Evolutionary conservation across 352 stramenopile species (phyloP).

Genomic region (Sclerospora graminicola): DNA sequence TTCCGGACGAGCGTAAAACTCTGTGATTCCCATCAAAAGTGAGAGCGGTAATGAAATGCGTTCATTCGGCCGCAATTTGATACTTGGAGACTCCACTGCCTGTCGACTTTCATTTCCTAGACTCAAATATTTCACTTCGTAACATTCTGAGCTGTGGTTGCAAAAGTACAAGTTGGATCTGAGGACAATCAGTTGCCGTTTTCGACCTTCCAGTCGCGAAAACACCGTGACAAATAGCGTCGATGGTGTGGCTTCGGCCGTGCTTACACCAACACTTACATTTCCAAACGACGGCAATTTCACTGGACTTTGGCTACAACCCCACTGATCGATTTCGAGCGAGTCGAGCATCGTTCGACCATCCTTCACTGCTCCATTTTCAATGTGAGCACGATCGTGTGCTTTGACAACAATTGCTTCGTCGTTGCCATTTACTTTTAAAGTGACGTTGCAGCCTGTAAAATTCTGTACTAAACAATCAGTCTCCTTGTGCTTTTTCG

Average conservation of each 20-base stretch:
- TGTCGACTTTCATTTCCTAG: conserved; percentile 37
- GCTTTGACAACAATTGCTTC: conserved; percentile 30
- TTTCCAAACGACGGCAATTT: conserved; percentile 49
- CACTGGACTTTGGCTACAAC: conserved; percentile 22
- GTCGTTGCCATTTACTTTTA: conserved; percentile 42
- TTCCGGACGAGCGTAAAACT: conserved; percentile 64
- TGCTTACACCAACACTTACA: conserved; percentile 45
- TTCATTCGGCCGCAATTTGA: conserved; percentile 49
- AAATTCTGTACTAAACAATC: conserved; percentile 68
- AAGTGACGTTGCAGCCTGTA: conserved; percentile 44
- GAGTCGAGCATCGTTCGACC: conserved; percentile 30
- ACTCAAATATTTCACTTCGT: conserved; percentile 66
- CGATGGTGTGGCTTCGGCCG: conserved; percentile 18
- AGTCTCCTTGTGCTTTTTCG: conserved; percentile 26
- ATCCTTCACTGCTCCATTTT: conserved; percentile 28
- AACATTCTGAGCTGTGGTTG: conserved; percentile 67
- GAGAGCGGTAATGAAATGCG: conserved; percentile 55
- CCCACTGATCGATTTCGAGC: conserved; percentile 56
- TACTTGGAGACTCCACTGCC: conserved; percentile 44
- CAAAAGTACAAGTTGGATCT: conserved; percentile 76
- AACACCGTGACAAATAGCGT: conserved; percentile 60
- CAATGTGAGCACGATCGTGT: conserved; percentile 38
- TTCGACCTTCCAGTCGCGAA: conserved; percentile 60
- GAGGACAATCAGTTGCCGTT: conserved; percentile 51
- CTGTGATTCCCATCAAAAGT: conserved; percentile 72